These are phyloP conservation scores for Cucurbita argyrosperma DNA, from an alignment of 306 rosid species.

Conservation along the genomic window DNA sequence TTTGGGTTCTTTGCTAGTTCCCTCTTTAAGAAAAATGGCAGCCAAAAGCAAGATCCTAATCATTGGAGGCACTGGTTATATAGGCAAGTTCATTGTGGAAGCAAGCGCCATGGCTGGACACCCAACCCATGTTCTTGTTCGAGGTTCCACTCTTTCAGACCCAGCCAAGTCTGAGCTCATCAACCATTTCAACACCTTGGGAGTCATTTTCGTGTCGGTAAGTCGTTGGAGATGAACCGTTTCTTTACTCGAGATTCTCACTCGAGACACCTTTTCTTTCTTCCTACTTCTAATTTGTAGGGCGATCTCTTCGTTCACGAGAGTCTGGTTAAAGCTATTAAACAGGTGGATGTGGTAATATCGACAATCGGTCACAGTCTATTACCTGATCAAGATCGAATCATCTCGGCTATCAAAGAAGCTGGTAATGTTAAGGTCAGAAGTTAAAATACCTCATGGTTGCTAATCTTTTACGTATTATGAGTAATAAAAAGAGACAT, in stretches of 20 bases:
- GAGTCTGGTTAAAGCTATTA: neutral
- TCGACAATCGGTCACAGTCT: neutral
- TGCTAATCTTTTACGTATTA: too few relatives aligned
- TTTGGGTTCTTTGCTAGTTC: too few relatives aligned
- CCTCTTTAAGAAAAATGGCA: neutral
- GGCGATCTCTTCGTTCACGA: neutral
- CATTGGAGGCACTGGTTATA: neutral
- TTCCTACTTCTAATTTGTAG: neutral
- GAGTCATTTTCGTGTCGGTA: neutral
- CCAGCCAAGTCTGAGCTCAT: neutral
- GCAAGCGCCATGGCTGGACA: neutral
- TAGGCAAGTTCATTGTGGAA: neutral
- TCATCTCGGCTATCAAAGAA: neutral
- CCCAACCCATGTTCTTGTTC: neutral
- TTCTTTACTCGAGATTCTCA: too few relatives aligned
- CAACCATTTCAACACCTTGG: neutral
- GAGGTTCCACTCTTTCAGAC: neutral
- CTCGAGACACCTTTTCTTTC: too few relatives aligned
- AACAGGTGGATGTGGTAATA: neutral
- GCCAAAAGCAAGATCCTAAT: neutral
- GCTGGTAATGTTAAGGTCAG: neutral
- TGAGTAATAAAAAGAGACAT: too few relatives aligned
- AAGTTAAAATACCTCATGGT: too few relatives aligned
- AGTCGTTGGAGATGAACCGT: neutral
- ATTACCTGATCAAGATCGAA: neutral